phyloP scores from a whole-genome alignment of 2,329 filamentous ascomycete species.

The Davidsoniella eucalypti region DNA sequence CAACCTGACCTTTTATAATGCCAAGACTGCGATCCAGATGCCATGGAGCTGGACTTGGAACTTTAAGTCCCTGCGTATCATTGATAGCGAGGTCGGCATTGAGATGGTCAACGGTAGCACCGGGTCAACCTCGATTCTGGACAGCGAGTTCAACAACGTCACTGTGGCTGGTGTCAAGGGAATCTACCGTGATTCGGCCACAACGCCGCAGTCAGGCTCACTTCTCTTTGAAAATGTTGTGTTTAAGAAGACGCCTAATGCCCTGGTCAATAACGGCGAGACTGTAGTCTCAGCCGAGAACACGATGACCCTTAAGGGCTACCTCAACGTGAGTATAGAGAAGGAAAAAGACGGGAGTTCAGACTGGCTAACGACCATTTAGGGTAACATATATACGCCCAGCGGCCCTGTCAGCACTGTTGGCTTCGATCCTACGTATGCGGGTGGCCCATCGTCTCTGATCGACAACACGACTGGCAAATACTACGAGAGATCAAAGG shows the following conservation, averaged over 20 bases:
- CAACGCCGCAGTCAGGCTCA: slow-evolving; percentile 30
- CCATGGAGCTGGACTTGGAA: slow-evolving; percentile 67
- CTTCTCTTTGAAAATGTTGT: slow-evolving; percentile 32
- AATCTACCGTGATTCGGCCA: slow-evolving; percentile 36
- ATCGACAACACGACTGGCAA: slow-evolving; percentile 26
- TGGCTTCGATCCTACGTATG: slow-evolving; percentile 26
- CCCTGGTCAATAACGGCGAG: slow-evolving; percentile 25
- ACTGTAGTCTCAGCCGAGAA: slow-evolving; percentile 22
- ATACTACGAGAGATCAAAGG: slow-evolving; percentile 57
- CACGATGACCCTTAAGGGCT: slow-evolving; percentile 18
- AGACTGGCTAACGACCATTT: slow-evolving; percentile 21
- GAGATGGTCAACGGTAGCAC: slow-evolving; percentile 50
- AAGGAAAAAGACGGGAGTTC: background rate
- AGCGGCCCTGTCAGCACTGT: slow-evolving; percentile 30
- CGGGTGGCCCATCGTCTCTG: slow-evolving; percentile 35
- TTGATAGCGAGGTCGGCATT: slow-evolving; percentile 47
- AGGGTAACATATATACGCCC: slow-evolving; percentile 47
- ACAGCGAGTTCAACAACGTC: slow-evolving; percentile 43
- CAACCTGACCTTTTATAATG: slow-evolving; percentile 48
- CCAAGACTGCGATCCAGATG: slow-evolving; percentile 51
- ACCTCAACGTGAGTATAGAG: slow-evolving; percentile 12
- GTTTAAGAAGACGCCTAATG: slow-evolving; percentile 20
- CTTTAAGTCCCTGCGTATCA: slow-evolving; percentile 48
- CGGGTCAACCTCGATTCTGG: slow-evolving; percentile 58
- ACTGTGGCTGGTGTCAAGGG: slow-evolving; percentile 6